Conservation (phyloP, 2,329 filamentous ascomycete species). For the Fusarium poae region DNA sequence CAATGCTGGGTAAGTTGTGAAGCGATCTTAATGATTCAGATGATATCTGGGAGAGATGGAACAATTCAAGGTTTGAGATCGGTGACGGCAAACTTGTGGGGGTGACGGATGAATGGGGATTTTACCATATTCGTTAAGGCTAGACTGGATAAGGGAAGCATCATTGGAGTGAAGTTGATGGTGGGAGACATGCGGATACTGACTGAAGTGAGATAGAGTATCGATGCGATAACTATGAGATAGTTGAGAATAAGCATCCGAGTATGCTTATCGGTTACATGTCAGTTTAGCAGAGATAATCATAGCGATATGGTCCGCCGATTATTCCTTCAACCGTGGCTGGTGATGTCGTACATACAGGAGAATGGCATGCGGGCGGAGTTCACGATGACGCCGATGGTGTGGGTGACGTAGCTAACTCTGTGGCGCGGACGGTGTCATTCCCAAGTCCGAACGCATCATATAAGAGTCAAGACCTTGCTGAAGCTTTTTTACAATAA, state of each 20-base stretch:
- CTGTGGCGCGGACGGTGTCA: slow-evolving; percentile 39
- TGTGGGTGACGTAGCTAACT: slow-evolving; percentile 44
- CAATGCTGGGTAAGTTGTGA: background rate
- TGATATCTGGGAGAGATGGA: background rate
- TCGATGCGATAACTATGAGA: background rate
- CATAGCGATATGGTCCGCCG: slow-evolving; percentile 7
- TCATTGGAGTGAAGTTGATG: slow-evolving; percentile 5
- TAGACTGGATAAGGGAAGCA: slow-evolving; percentile 31
- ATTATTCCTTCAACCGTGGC: slow-evolving; percentile 4
- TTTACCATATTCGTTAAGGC: slow-evolving; percentile 11
- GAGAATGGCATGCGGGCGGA: slow-evolving; percentile 22
- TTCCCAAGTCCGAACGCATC: slow-evolving; percentile 28
- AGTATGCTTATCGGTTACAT: background rate
- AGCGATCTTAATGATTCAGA: slow-evolving; percentile 25
- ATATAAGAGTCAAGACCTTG: slow-evolving; percentile 27
- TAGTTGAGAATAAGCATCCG: background rate
- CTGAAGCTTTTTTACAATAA: background rate
- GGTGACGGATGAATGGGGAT: slow-evolving; percentile 23
- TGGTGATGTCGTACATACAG: slow-evolving; percentile 24
- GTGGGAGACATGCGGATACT: background rate
- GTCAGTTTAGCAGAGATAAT: background rate
- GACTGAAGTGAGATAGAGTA: background rate
- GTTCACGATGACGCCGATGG: slow-evolving; percentile 41
- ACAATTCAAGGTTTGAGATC: slow-evolving; percentile 18
- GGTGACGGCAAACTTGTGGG: background rate